Evolutionary conservation across 768 basidiomycete species (phyloP), one percentile per base, ranked within the genome.

Genomic region (Hemileccinum rubropunctum): DNA sequence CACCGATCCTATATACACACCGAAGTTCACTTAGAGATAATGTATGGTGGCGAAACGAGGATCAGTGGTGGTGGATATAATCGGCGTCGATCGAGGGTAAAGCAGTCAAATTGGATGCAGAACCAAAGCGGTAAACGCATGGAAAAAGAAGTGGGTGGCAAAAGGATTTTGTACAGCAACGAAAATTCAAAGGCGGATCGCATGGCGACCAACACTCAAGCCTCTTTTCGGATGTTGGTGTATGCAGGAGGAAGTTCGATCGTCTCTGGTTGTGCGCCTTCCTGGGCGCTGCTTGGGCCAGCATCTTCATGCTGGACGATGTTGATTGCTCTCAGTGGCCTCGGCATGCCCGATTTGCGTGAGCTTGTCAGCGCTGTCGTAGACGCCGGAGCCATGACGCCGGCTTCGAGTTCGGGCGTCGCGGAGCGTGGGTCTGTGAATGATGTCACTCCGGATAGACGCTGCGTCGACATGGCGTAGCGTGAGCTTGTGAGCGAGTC

Each of bases 241-340:
- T 92, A 92, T 27, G 88, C 88, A 2, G 89, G 89, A 13, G 89
- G 89, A 42, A 92, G 75, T 66, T 92, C 90, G 40, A 92, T 80
- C 37, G 88, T 90, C 66, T 88, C 89, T 14, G 79, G 63, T 55
- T 81, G 78, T 15, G 71, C 75, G 8, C 68, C 70, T 38, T 63
- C 64, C 42, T 50, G 52, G 17, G 48, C 43, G 59, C 36, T 47
- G 55, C 52, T 64, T 67, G 49, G 69, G 1, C 90, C 89, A 0
- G 86, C 90, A 62, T 92, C 90, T 55, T 91, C 88, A 58, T 92
- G 90, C 67, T 91, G 90, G 39, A 91, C 78, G 59, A 90, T 80
- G 61, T 91, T 91, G 30, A 92, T 81, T 0, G 87, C 76, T 40
- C 88, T 73, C 70, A 89, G 70, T 53, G 68, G 72, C 34, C 83